Percentiles rank a stretch among this genome's conserved stretches.
Evolutionary conservation across 768 basidiomycete species (phyloP).

Genomic region (Calocera viscosa): DNA sequence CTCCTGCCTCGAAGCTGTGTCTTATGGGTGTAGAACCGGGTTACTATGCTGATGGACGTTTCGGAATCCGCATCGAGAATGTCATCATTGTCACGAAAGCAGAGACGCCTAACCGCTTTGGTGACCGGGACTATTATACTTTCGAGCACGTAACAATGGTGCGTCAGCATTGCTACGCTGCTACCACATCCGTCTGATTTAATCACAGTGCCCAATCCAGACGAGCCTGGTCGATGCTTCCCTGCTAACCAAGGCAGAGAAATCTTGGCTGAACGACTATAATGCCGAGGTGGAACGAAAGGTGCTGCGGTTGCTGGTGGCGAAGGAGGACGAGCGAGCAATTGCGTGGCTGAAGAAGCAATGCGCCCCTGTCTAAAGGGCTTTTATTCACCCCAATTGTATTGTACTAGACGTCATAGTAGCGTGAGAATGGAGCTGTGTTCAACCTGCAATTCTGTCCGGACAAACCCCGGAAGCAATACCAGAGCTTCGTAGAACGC

Average conservation of each 20-base stretch:
- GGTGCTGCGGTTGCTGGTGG: slow-evolving; percentile 52
- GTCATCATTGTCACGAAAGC: slow-evolving; percentile 64
- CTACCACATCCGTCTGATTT: not conserved
- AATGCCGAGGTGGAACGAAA: slow-evolving; percentile 65
- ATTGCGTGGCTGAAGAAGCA: slow-evolving; percentile 28
- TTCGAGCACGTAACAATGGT: slow-evolving; percentile 87
- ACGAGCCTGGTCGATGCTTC: slow-evolving; percentile 59
- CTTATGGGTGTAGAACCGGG: slow-evolving; percentile 54
- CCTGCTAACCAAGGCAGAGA: slow-evolving; percentile 56
- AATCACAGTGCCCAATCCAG: slow-evolving; percentile 63
- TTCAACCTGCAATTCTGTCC: no score
- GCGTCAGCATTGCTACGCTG: slow-evolving; percentile 20
- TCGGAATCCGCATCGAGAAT: slow-evolving; percentile 88
- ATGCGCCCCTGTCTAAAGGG: slow-evolving; percentile 19
- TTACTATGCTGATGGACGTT: slow-evolving; percentile 80
- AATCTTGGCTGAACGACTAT: slow-evolving; percentile 71
- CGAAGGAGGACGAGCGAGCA: slow-evolving; percentile 35
- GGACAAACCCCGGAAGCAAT: no score
- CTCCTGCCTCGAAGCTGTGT: not conserved
- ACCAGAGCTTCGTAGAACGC: no score
- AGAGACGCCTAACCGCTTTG: slow-evolving; percentile 65
- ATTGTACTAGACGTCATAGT: not conserved
- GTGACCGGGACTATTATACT: slow-evolving; percentile 66
- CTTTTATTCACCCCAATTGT: not conserved
- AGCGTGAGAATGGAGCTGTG: no score